These are phyloP conservation scores for Coniochaeta sp. DNA, from an alignment of 2,329 filamentous ascomycete species.

Conservation along the genomic window DNA sequence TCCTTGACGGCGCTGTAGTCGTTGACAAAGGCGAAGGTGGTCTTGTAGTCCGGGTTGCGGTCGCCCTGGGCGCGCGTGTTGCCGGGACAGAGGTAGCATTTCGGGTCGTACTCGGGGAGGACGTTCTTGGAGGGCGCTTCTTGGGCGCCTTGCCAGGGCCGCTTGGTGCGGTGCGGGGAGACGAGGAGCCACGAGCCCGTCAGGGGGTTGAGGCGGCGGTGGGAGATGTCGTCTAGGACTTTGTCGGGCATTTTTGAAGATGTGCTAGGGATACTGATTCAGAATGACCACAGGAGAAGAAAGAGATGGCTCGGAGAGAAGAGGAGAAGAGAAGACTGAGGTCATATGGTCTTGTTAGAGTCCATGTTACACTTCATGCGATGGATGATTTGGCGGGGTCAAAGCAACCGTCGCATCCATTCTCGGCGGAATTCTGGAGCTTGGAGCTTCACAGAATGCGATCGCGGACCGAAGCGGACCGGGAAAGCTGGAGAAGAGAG, in stretches of 20 bases:
- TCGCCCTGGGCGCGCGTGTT: conserved; percentile 87
- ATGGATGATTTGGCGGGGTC: neutral
- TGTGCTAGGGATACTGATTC: no score
- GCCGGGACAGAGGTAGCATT: conserved; percentile 90
- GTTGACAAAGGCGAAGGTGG: conserved; percentile 92
- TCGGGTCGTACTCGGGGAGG: conserved; percentile 75
- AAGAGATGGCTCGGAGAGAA: no score
- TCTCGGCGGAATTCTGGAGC: conserved; percentile 1
- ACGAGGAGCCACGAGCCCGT: conserved; percentile 89
- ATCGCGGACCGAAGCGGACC: no score
- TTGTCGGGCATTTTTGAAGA: conserved; percentile 68
- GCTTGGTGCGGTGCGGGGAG: conserved; percentile 91
- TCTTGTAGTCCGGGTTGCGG: conserved; percentile 75
- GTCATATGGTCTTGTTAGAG: neutral
- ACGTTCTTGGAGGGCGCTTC: conserved; percentile 62
- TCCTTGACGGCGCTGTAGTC: conserved; percentile 98
- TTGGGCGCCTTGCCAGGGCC: conserved; percentile 90
- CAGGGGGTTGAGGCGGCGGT: conserved; percentile 87
- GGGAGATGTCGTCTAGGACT: conserved; percentile 91
- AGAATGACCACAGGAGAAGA: no score
- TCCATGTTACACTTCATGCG: neutral
- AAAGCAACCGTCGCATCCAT: neutral
- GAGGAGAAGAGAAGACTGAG: neutral
- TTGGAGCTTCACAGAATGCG: neutral
- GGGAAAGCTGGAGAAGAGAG: no score